phyloP scores from a whole-genome alignment of 148 eudicot genomes.

The Heliamphora exappendiculata region DNA sequence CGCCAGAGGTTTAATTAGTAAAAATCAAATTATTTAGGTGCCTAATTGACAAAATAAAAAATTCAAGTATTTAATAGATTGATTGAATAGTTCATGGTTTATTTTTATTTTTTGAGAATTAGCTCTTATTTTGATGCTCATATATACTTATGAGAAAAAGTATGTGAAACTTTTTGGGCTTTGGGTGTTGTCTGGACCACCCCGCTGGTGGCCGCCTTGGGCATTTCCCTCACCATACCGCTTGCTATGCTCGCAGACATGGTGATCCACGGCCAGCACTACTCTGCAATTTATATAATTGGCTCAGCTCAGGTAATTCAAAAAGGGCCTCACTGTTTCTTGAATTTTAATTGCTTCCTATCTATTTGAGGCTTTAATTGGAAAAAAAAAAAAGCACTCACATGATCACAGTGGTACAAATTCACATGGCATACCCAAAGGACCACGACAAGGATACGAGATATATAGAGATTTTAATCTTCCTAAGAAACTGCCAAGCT shows the following conservation, averaged over 20 bases:
- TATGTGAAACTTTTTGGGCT: conserved; percentile 42
- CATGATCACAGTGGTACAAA: too few species aligned
- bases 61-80: too few species aligned
- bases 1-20: too few species aligned
- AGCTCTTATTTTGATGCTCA: neutral
- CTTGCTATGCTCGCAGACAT: conserved; percentile 91
- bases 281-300: conserved; percentile 71
- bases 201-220: conserved; percentile 81
- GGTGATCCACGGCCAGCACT: conserved; percentile 84
- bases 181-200: conserved; percentile 93
- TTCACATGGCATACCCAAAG: too few species aligned
- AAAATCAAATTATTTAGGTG: too few species aligned
- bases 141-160: neutral
- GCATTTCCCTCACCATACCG: conserved; percentile 88
- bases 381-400: too few species aligned
- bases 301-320: conserved; percentile 73
- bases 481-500: too few species aligned
- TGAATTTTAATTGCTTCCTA: neutral
- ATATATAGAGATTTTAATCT: too few species aligned
- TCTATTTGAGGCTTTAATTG: neutral
- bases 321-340: neutral
- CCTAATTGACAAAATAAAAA: too few species aligned
- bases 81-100: too few species aligned
- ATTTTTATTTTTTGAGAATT: neutral
- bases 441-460: too few species aligned